phyloP scores from a whole-genome alignment of 2,329 filamentous ascomycete species.

The Fusarium pseudoanthophilum region DNA sequence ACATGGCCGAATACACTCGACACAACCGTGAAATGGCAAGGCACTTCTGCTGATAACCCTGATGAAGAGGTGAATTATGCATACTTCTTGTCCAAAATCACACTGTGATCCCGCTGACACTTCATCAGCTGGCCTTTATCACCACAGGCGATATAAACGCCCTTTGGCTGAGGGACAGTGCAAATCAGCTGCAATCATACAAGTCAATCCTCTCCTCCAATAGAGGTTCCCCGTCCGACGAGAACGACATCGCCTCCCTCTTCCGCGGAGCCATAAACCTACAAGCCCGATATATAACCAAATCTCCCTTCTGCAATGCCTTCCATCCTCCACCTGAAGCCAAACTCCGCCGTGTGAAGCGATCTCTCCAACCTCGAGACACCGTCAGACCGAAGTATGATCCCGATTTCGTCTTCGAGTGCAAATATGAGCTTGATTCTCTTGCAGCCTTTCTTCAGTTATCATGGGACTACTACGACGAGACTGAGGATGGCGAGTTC shows the following conservation, averaged over 20 bases:
- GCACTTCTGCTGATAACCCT: slow-evolving; percentile 64
- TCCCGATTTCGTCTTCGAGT: slow-evolving; percentile 82
- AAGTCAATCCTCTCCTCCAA: slow-evolving; percentile 67
- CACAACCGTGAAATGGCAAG: slow-evolving; percentile 77
- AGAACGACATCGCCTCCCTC: slow-evolving; percentile 68
- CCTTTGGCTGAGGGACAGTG: slow-evolving; percentile 91
- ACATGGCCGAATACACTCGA: slow-evolving; percentile 80
- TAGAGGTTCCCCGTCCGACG: slow-evolving; percentile 57
- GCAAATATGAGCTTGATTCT: slow-evolving; percentile 95
- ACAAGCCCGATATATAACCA: slow-evolving; percentile 75
- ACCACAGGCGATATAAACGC: slow-evolving; percentile 92
- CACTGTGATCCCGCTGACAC: background rate
- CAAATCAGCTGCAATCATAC: slow-evolving; percentile 82
- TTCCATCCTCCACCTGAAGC: slow-evolving; percentile 90
- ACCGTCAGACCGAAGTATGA: slow-evolving; percentile 72
- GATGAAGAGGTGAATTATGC: slow-evolving; percentile 64
- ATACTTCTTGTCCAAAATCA: background rate
- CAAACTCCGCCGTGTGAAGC: slow-evolving; percentile 36
- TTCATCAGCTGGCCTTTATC: slow-evolving; percentile 73
- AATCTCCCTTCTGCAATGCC: slow-evolving; percentile 88
- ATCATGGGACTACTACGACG: slow-evolving; percentile 80
- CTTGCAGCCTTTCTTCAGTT: slow-evolving; percentile 87
- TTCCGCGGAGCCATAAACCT: slow-evolving; percentile 82
- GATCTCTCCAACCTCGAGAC: slow-evolving; percentile 57
- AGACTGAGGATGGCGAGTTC: slow-evolving; percentile 77